Evolutionary conservation across 2,329 filamentous ascomycete species (phyloP).

Genomic region (Chaetomium globosum): DNA sequence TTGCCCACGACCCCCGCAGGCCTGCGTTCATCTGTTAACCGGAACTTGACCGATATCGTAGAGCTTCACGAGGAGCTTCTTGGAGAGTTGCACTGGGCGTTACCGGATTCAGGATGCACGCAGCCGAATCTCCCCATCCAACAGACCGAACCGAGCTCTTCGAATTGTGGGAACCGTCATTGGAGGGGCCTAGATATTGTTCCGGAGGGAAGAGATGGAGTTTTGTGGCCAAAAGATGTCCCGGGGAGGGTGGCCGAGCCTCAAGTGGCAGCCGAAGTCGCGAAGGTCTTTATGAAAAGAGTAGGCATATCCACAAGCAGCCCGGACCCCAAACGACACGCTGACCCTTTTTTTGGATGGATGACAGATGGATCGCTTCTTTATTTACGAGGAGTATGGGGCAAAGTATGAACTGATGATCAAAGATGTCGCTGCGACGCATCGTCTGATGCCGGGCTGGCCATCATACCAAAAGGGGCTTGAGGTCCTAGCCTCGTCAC

Average conservation of each 20-base stretch:
- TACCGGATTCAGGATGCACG: conserved; percentile 69
- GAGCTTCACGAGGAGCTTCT: conserved; percentile 82
- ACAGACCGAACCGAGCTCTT: conserved; percentile 27
- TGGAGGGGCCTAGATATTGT: conserved; percentile 55
- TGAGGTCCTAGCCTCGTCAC: conserved; percentile 75
- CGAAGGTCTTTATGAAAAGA: conserved; percentile 62
- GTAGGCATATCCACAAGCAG: conserved; percentile 42
- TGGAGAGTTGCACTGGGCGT: conserved; percentile 67
- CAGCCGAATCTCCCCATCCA: conserved; percentile 45
- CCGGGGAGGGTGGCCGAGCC: conserved; percentile 61
- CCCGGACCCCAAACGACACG: conserved; percentile 3
- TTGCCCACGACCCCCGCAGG: conserved; percentile 65
- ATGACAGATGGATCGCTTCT: conserved; percentile 75
- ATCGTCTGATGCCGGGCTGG: conserved; percentile 72
- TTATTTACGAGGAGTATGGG: conserved; percentile 88
- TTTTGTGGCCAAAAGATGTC: conserved; percentile 50
- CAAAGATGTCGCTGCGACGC: conserved; percentile 71
- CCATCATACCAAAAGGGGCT: conserved; percentile 80
- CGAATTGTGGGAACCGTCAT: conserved; percentile 45
- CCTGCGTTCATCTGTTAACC: conserved; percentile 72
- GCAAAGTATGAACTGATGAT: conserved; percentile 86
- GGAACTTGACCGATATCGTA: conserved; percentile 77
- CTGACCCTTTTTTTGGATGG: not conserved
- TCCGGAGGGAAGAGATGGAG: conserved; percentile 46
- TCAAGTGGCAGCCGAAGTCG: conserved; percentile 61